Evolutionary conservation across 192 early-diverging fungal genomes (phyloP).

Genomic region (Tieghemiomyces parasiticus): DNA sequence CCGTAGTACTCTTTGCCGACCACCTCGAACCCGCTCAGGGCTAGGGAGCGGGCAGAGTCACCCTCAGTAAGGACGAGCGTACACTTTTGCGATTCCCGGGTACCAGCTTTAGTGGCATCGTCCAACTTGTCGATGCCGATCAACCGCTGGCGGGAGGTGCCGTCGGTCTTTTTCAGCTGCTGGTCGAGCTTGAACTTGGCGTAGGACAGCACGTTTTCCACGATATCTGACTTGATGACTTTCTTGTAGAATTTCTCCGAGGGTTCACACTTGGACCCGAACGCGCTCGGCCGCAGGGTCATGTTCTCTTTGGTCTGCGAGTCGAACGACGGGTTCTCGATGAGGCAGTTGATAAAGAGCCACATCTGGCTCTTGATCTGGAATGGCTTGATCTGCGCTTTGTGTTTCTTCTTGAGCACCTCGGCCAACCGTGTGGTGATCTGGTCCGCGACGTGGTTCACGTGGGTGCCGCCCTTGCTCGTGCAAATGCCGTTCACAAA

Average conservation of each 20-base stretch:
- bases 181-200: slow-evolving; percentile 55
- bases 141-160: slow-evolving; percentile 45
- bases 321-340: slow-evolving; percentile 91
- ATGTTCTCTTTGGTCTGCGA: slow-evolving; percentile 96
- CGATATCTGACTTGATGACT: slow-evolving; percentile 71
- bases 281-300: slow-evolving; percentile 57
- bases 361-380: slow-evolving; percentile 83
- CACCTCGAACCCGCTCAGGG: slow-evolving; percentile 70
- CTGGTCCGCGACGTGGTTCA: slow-evolving; percentile 68
- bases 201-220: slow-evolving; percentile 62
- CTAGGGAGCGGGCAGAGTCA: slow-evolving; percentile 87
- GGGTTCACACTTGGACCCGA: slow-evolving; percentile 66
- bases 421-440: slow-evolving; percentile 53
- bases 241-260: slow-evolving; percentile 69
- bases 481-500: slow-evolving; percentile 98
- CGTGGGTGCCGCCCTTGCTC: slow-evolving; percentile 83
- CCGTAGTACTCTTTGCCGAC: slow-evolving; percentile 83
- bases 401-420: slow-evolving; percentile 54
- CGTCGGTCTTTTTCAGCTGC: slow-evolving; percentile 81
- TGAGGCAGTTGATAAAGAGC: slow-evolving; percentile 86
- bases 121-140: slow-evolving; percentile 78
- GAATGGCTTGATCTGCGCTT: slow-evolving; percentile 52
- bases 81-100: slow-evolving; percentile 50
- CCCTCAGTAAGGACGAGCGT: slow-evolving; percentile 96
- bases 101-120: slow-evolving; percentile 89